phyloP scores from a whole-genome alignment of 805 yeast genomes.

The Saccharomycopsis olivae region DNA sequence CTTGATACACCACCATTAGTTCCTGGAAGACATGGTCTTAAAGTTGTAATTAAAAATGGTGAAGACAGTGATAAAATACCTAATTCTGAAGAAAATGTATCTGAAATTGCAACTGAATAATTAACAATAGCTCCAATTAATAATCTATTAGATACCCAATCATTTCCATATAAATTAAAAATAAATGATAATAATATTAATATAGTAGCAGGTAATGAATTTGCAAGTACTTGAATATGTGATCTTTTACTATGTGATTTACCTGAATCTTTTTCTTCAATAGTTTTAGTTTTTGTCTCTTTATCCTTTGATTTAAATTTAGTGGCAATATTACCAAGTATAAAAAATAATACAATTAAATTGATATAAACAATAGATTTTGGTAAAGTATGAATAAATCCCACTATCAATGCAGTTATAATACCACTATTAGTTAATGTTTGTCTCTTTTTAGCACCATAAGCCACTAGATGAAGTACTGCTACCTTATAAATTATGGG shows the following conservation, averaged over 20 bases:
- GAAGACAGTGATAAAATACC: slow-evolving; percentile 30
- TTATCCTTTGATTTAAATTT: slow-evolving; percentile 30
- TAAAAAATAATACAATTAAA: slow-evolving; percentile 27
- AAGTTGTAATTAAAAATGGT: slow-evolving; percentile 32
- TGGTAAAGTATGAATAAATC: slow-evolving; percentile 30
- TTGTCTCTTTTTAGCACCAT: slow-evolving; percentile 25
- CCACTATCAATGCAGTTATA: slow-evolving; percentile 28
- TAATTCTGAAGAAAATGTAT: slow-evolving; percentile 38
- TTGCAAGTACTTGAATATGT: slow-evolving; percentile 32
- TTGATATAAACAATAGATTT: slow-evolving; percentile 26
- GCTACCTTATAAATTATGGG: neutral
- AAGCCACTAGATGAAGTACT: slow-evolving; percentile 4
- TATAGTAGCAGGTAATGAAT: slow-evolving; percentile 29
- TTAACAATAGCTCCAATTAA: slow-evolving; percentile 25
- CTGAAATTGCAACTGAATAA: slow-evolving; percentile 35
- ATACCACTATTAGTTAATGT: slow-evolving; percentile 30
- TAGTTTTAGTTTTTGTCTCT: neutral
- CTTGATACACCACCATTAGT: slow-evolving; percentile 36
- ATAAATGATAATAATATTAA: slow-evolving; percentile 25
- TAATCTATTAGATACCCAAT: slow-evolving; percentile 11
- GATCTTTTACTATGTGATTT: slow-evolving; percentile 24
- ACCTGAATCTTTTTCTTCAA: slow-evolving; percentile 19
- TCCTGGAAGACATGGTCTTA: slow-evolving; percentile 33
- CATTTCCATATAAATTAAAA: no score
- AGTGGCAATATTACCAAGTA: slow-evolving; percentile 30